A percentile compares a stretch with the other conserved stretches of the same genome.
phyloP scores from a whole-genome alignment of 2,329 filamentous ascomycete genomes.

The Xylariaceae sp. region DNA sequence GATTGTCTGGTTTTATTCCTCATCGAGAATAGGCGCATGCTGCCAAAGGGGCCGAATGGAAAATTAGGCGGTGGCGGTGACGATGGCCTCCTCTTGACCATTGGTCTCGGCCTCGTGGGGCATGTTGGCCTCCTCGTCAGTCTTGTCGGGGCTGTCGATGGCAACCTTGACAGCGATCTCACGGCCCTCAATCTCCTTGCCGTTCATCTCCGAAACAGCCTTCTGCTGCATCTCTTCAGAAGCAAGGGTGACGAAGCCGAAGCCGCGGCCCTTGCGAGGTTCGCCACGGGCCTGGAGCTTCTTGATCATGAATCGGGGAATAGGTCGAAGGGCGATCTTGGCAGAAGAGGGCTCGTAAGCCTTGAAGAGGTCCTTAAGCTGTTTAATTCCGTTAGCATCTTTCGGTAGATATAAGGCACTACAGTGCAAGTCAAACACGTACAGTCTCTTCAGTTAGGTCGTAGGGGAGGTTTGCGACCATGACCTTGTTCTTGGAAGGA shows the following conservation, averaged over 20 bases:
- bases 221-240: constrained; percentile 97
- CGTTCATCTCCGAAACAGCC: constrained; percentile 98
- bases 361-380: constrained; percentile 98
- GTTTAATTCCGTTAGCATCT: constrained; percentile 38
- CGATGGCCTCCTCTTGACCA: constrained; percentile 48
- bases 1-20: constrained; percentile 34
- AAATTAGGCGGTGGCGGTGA: constrained; percentile 41
- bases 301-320: constrained; percentile 99
- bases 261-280: constrained; percentile 97
- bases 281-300: constrained; percentile 98
- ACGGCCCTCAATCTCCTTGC: constrained; percentile 97
- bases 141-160: constrained; percentile 98
- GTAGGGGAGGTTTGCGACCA: constrained; percentile 99
- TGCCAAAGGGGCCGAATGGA: constrained; percentile 28
- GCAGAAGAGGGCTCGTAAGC: constrained; percentile 91
- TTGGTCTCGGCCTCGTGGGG: constrained; percentile 52
- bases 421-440: constrained; percentile 40
- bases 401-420: neutral
- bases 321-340: constrained; percentile 98
- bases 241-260: constrained; percentile 95
- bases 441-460: constrained; percentile 98
- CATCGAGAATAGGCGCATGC: constrained; percentile 34
- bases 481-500: constrained; percentile 99
- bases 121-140: constrained; percentile 79
- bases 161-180: constrained; percentile 99